Evolutionary conservation across 257 asterid species (phyloP).

Genomic region (Coffea canephora): DNA sequence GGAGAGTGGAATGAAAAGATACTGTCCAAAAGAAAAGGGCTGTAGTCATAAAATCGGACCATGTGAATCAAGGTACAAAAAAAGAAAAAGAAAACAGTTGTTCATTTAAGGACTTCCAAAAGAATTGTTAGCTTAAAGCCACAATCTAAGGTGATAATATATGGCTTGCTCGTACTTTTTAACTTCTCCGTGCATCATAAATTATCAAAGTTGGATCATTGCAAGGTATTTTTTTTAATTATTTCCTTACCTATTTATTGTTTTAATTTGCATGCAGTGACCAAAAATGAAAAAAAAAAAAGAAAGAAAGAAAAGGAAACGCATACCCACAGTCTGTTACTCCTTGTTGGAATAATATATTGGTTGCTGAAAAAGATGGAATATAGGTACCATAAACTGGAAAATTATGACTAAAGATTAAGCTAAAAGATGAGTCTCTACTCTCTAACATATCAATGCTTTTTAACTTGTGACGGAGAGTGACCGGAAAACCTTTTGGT

Average conservation of each 20-base stretch:
- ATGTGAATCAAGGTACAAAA: too few species aligned
- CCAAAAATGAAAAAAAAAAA: background rate
- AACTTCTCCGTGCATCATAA: background rate
- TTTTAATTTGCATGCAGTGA: background rate
- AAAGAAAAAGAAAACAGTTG: background rate
- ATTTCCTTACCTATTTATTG: background rate
- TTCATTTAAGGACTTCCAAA: background rate
- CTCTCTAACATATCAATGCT: too few species aligned
- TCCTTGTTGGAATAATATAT: background rate
- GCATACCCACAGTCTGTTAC: too few species aligned
- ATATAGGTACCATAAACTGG: background rate
- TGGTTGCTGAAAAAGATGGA: background rate
- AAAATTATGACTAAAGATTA: background rate
- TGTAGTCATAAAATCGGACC: too few species aligned
- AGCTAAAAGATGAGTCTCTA: too few species aligned
- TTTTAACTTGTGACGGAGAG: too few species aligned
- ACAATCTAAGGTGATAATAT: background rate
- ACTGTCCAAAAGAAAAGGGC: too few species aligned
- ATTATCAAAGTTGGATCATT: background rate
- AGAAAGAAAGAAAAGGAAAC: background rate
- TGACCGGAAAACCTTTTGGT: too few species aligned
- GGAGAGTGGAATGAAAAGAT: too few species aligned
- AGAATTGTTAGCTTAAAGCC: too few species aligned
- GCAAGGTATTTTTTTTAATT: background rate
- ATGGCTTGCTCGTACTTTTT: background rate